Evolutionary conservation across 2,329 filamentous ascomycete genomes (phyloP).

Genomic region (Neurospora sp.): DNA sequence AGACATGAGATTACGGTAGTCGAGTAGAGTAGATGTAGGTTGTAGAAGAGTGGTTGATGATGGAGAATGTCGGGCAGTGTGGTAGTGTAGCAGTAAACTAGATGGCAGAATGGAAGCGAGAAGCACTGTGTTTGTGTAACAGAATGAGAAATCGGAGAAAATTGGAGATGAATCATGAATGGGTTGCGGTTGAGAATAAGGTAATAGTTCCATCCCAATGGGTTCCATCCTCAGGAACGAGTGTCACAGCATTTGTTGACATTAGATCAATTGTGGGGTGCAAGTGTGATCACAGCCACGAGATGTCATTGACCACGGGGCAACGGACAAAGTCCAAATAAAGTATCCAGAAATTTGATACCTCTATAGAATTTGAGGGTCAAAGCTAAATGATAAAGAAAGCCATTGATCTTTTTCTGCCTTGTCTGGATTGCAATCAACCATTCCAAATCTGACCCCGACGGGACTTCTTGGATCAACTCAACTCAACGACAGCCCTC

Average conservation of each 20-base stretch:
- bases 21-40: background rate
- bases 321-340: background rate
- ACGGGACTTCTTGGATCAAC: too few relatives aligned
- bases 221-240: background rate
- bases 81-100: background rate
- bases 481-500: too few relatives aligned
- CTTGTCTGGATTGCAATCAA: background rate
- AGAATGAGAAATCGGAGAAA: background rate
- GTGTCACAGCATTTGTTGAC: background rate
- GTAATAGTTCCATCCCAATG: background rate
- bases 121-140: background rate
- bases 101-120: background rate
- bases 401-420: fast-evolving
- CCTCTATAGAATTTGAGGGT: fast-evolving
- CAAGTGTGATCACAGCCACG: background rate
- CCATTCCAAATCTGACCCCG: background rate
- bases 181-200: background rate
- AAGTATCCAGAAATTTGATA: background rate
- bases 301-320: background rate
- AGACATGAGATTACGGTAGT: background rate
- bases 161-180: background rate
- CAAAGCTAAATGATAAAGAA: background rate
- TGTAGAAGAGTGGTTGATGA: too few relatives aligned
- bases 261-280: background rate
- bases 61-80: too few relatives aligned